Evolutionary conservation across 306 rosid genomes (phyloP), one percentile per base, ranked within the genome.

Genomic region (Boehmeria nivea): DNA sequence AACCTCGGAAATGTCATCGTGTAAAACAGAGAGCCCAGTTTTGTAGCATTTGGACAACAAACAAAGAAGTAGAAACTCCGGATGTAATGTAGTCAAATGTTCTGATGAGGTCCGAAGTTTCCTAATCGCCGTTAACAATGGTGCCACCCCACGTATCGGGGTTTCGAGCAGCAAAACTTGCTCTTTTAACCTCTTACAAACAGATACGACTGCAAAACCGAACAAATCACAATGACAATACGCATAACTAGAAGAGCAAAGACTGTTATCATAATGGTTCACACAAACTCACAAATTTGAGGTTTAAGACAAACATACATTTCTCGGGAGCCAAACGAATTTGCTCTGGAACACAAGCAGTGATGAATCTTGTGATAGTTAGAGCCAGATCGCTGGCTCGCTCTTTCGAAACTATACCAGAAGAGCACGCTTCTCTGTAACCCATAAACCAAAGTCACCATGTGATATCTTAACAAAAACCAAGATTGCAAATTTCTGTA

Each of bases 101-200:
- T 85, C 96, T 0, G 72, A 33, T 22, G 96, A 80, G 55, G 65
- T 67, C 66, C 81, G 93, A 66, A 91, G 80, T 52, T 85, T 91
- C 76, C 76, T 68, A 51, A 85, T 60, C 57, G 95, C 95, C 55
- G 84, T 65, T 24, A 83, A 55, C 83, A 91, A 15, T 0, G 96
- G 99, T 64, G 81, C 94, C 60, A 87, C 89, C 18, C 96, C 99
- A 3, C 88, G 76, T 6, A 91, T 61, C 19, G 99, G 99, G n/a
- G 86, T 80, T 49, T 77, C 84, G 72, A 87, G 83, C 64, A 80
- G 54, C 73, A 79, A 13, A 48, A 85, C 93, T 56, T 64, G 87
- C 40, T 85, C 96, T 68, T 79, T 91, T 34, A 91, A 68, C 80
- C 74, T 79, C 84, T 61, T 83, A 68, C 99, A 91, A 64, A 87